Percentiles rank a stretch among this genome's conserved stretches.
These are phyloP conservation scores for Herpetospermum pedunculosum DNA, from an alignment of 306 rosid genomes.

Conservation along the genomic window DNA sequence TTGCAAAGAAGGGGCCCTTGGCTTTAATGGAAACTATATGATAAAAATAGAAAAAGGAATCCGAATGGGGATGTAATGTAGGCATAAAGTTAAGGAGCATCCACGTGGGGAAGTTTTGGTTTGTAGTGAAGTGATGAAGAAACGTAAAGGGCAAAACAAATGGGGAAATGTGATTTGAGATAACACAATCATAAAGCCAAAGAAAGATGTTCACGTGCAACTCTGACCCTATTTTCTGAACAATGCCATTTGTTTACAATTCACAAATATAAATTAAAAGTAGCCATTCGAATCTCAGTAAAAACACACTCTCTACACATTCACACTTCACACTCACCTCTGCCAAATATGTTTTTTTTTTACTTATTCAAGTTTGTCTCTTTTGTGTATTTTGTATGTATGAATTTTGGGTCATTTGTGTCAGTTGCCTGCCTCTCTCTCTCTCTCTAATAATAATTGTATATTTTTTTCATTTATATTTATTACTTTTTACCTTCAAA, in stretches of 20 bases:
- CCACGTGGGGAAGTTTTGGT: conserved; percentile 11
- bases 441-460: neutral
- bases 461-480: neutral
- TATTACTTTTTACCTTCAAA: too few species aligned
- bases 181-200: neutral
- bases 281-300: neutral
- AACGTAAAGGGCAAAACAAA: neutral
- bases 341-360: neutral
- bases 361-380: neutral
- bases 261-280: neutral
- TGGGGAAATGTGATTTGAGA: neutral
- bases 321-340: neutral
- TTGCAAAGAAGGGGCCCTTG: neutral
- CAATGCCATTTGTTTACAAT: neutral
- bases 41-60: neutral
- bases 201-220: conserved; percentile 3
- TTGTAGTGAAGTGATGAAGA: neutral
- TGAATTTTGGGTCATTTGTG: neutral
- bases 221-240: neutral
- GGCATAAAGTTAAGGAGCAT: neutral
- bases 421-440: neutral
- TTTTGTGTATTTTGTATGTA: neutral
- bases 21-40: too few species aligned
- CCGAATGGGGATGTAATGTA: neutral
- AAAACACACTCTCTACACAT: neutral